phyloP scores from a whole-genome alignment of 108 stramenopile genomes.

The Licmophora abbreviata region DNA sequence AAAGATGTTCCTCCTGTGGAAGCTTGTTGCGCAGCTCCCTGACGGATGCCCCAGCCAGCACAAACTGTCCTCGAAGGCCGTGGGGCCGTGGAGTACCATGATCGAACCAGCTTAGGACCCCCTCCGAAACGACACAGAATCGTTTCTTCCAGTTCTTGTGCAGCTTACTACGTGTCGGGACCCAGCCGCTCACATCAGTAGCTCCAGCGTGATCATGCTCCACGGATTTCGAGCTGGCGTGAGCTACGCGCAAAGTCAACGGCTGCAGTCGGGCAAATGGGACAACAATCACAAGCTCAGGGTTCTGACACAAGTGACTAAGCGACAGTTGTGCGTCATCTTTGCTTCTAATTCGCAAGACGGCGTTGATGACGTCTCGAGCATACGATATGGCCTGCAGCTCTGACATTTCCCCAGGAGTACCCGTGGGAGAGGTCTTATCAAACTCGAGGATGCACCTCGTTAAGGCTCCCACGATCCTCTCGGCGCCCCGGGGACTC shows the following conservation, averaged over 20 bases:
- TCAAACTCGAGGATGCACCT: constrained; percentile 47
- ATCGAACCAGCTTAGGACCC: constrained; percentile 53
- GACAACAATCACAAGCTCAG: constrained; percentile 54
- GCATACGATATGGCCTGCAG: constrained; percentile 67
- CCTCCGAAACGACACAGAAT: constrained; percentile 58
- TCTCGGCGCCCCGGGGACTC: constrained; percentile 59
- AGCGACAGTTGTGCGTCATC: constrained; percentile 78
- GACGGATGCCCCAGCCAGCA: constrained; percentile 5
- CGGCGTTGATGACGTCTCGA: constrained; percentile 59
- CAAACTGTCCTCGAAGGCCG: constrained; percentile 37
- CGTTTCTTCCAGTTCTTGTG: constrained; percentile 36
- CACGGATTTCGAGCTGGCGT: constrained; percentile 11
- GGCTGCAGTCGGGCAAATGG: constrained; percentile 11
- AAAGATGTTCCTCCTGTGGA: constrained; percentile 20
- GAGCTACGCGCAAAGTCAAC: constrained; percentile 1
- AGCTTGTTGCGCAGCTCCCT: constrained; percentile 37
- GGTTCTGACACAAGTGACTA: constrained; percentile 56
- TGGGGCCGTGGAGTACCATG: constrained; percentile 52
- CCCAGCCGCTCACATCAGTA: constrained; percentile 43
- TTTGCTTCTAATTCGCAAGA: constrained; percentile 63
- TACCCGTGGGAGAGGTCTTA: constrained; percentile 5
- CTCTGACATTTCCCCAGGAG: constrained; percentile 15
- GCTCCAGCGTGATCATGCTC: constrained; percentile 8
- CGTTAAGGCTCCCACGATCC: constrained; percentile 62
- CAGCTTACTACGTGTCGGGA: constrained; percentile 43